These are phyloP conservation scores for Leptographium wingfieldii DNA, from an alignment of 2,329 filamentous ascomycete genomes.

Conservation along the genomic window DNA sequence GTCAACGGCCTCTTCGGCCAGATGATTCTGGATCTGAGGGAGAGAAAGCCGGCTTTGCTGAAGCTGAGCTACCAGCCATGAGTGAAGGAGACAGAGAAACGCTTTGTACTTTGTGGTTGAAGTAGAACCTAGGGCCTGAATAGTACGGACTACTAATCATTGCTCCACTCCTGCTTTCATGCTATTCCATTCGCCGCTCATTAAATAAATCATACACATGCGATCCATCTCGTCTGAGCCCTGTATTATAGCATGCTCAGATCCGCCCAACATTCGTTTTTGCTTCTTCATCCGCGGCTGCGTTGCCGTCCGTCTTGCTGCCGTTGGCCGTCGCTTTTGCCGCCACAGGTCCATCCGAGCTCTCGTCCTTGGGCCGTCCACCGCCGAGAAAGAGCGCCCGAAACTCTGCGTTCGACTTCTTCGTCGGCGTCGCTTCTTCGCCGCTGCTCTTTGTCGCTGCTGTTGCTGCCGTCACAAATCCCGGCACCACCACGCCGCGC, in stretches of 20 bases:
- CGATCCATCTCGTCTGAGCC: not conserved
- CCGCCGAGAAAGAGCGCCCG: slow-evolving; percentile 17
- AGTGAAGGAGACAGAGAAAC: slow-evolving; percentile 21
- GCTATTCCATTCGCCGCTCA: not conserved
- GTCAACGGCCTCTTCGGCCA: slow-evolving; percentile 84
- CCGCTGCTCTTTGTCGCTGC: slow-evolving; percentile 9
- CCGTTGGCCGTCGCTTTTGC: not conserved
- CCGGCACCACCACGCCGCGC: slow-evolving; percentile 30
- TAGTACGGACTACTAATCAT: too few species aligned
- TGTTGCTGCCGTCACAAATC: slow-evolving; percentile 7
- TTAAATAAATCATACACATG: not conserved
- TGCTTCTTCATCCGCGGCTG: not conserved
- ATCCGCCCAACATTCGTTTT: not conserved
- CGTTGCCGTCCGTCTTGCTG: not conserved
- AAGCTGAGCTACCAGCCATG: slow-evolving; percentile 34
- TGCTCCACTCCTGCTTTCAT: not conserved
- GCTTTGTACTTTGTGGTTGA: slow-evolving; percentile 20
- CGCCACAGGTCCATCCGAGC: not conserved
- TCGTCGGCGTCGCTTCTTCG: slow-evolving; percentile 15
- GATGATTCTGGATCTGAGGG: slow-evolving; percentile 62
- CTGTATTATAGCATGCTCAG: not conserved
- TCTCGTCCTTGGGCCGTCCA: not conserved
- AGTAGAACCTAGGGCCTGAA: too few species aligned
- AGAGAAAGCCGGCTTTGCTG: slow-evolving; percentile 48
- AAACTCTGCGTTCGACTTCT: slow-evolving; percentile 21